Evolutionary conservation across 306 rosid genomes (phyloP), one percentile per base, ranked within the genome.

Genomic region (Echinosophora koreensis): DNA sequence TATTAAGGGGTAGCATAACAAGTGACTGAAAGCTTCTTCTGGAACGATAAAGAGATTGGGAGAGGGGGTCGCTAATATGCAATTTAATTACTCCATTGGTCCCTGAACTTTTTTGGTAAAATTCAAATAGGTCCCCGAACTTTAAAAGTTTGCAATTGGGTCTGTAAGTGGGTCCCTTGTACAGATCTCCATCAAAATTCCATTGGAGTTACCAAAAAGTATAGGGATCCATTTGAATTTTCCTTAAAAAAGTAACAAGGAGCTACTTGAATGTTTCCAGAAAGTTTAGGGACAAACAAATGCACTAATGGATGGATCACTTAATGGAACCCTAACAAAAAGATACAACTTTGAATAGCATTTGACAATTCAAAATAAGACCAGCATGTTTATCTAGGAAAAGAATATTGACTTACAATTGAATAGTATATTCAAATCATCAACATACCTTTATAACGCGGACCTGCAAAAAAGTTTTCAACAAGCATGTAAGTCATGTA

Each of bases 371-470:
- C 5, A 30, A 65, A 10, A 35, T 49, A 44, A 60, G 44, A 50
- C 71, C 74, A 69, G 51, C 80, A 15, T 56, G 67, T 73, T 63
- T 73, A 69, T 65, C 59, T 49, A 58, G 76, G 30, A 57, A 52
- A 64, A 58, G 37, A 13, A 62, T 73, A 42, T 71, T 16, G 22
- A 86, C 91, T 87, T 84, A 88, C 86, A 83, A 71, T 27, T 44
- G 69, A 78, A 9, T 17, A 30, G 42, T 17, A 71, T 38, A 83
- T 63, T 77, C 69, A 86, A 85, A 80, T 82, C 82, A 47, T 78
- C 76, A 83, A 88, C 94, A 73, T 95, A 95, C 97, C 99, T 92
- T 92, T 74, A 95, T 91, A 78, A 87, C 91, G 0, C 97, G 97
- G 80, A 95, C 97, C 99, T 95, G 94, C 92, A 89, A 81, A 87